These are phyloP conservation scores for Penicillium verhagenii DNA, from an alignment of 495 filamentous ascomycete species.

Conservation along the genomic window DNA sequence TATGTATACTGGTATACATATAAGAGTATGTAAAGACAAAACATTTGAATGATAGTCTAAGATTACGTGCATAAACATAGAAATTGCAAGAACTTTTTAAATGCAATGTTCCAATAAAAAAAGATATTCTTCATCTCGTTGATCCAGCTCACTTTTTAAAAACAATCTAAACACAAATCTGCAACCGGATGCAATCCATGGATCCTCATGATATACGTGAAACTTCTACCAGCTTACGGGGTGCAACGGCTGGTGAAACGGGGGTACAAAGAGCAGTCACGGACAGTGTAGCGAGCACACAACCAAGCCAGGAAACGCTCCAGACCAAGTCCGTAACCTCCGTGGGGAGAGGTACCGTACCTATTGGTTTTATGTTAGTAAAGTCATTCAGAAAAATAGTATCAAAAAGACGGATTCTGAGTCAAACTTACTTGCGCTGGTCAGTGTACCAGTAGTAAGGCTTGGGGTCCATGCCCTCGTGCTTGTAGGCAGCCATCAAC, in stretches of 20 bases:
- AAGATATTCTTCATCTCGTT: background rate
- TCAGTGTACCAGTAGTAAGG: slow-evolving; percentile 99
- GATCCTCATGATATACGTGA: slow-evolving; percentile 1
- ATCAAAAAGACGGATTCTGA: background rate
- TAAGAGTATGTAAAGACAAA: background rate
- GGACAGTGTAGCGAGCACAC: slow-evolving; percentile 86
- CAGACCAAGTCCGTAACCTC: slow-evolving; percentile 91
- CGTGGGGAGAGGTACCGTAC: slow-evolving; percentile 92
- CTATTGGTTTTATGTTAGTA: slow-evolving; percentile 40
- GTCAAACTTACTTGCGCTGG: slow-evolving; percentile 80
- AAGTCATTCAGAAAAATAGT: slow-evolving; percentile 1
- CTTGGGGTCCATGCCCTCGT: slow-evolving; percentile 78
- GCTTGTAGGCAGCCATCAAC: slow-evolving; percentile 82
- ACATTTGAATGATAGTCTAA: background rate
- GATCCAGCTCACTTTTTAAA: background rate
- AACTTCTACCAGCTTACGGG: slow-evolving; percentile 53
- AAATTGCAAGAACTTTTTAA: background rate
- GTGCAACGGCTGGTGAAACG: slow-evolving; percentile 93
- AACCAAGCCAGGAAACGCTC: slow-evolving; percentile 98
- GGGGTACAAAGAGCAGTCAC: slow-evolving; percentile 87
- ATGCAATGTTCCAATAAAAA: background rate
- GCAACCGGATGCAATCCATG: slow-evolving; percentile 4
- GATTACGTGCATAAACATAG: background rate
- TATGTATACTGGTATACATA: too few species aligned
- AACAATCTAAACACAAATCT: background rate